These are phyloP conservation scores for Leptographium wingfieldii DNA, from an alignment of 2,329 filamentous ascomycete genomes.

Conservation along the genomic window DNA sequence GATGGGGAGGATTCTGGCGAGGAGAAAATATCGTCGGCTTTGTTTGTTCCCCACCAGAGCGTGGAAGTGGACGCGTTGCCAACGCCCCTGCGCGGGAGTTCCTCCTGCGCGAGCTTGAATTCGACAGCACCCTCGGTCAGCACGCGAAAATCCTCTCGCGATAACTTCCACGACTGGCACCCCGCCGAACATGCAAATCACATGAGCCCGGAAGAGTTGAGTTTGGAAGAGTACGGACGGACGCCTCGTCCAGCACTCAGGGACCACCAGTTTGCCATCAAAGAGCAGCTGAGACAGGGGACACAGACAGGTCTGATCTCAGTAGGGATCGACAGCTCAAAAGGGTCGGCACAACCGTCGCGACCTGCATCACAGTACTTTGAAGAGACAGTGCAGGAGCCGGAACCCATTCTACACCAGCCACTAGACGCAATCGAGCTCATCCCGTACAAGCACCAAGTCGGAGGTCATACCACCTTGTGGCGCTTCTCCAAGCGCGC, in stretches of 20 bases:
- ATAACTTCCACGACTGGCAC: constrained; percentile 39
- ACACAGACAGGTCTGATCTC: constrained; percentile 9
- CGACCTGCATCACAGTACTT: constrained; percentile 29
- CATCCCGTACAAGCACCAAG: constrained; percentile 94
- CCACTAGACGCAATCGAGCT: constrained; percentile 87
- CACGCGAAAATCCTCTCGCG: constrained; percentile 13
- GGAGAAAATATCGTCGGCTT: constrained; percentile 77
- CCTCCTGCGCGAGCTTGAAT: not conserved
- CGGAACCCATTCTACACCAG: constrained; percentile 36
- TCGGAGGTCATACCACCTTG: constrained; percentile 89
- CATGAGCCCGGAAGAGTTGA: not conserved
- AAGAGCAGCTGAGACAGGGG: not conserved
- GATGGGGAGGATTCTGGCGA: constrained; percentile 55
- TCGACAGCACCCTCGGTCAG: constrained; percentile 10
- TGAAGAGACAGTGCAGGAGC: constrained; percentile 37
- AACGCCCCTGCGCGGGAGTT: not conserved
- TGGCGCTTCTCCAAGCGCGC: constrained; percentile 92
- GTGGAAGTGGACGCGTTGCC: constrained; percentile 25
- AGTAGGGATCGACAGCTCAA: constrained; percentile 4
- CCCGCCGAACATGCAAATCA: constrained; percentile 17
- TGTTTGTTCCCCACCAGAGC: constrained; percentile 67
- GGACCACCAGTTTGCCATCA: not conserved
- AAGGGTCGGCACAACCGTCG: constrained; percentile 16
- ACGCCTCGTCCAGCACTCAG: not conserved
- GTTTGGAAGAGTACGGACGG: not conserved